Evolutionary conservation across 2,329 filamentous ascomycete genomes (phyloP).

Genomic region (Ceratocystis smalleyi): DNA sequence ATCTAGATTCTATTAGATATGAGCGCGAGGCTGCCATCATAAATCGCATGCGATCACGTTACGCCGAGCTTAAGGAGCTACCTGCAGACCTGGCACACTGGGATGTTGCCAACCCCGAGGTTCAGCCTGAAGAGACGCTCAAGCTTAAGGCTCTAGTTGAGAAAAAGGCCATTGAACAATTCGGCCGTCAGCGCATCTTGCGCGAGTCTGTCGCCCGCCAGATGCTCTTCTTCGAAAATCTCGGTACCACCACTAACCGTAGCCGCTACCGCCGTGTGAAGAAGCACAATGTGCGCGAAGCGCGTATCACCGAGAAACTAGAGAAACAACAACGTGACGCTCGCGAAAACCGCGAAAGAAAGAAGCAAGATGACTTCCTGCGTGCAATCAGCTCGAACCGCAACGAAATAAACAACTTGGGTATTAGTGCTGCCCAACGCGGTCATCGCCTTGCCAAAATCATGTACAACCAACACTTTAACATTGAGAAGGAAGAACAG

Average conservation of each 20-base stretch:
- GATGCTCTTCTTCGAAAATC: slow-evolving; percentile 89
- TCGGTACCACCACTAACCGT: slow-evolving; percentile 93
- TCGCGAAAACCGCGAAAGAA: slow-evolving; percentile 89
- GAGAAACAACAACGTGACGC: slow-evolving; percentile 98
- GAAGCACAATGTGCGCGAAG: slow-evolving; percentile 91
- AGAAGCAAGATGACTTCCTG: slow-evolving; percentile 88
- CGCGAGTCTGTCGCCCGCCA: slow-evolving; percentile 77
- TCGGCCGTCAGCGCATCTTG: slow-evolving; percentile 73
- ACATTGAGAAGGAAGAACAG: slow-evolving; percentile 98
- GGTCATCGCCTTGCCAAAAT: slow-evolving; percentile 74
- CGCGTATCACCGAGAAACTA: slow-evolving; percentile 92
- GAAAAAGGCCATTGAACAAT: slow-evolving; percentile 78
- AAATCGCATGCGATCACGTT: slow-evolving; percentile 75
- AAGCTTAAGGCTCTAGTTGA: slow-evolving; percentile 89
- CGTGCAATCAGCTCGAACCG: slow-evolving; percentile 73
- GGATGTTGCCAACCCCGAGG: slow-evolving; percentile 56
- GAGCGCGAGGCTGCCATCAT: slow-evolving; percentile 80
- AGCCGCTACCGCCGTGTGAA: slow-evolving; percentile 84
- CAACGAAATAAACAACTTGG: slow-evolving; percentile 56
- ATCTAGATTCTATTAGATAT: slow-evolving; percentile 70
- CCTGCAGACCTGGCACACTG: slow-evolving; percentile 77
- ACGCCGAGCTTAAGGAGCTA: slow-evolving; percentile 66
- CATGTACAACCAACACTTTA: slow-evolving; percentile 81
- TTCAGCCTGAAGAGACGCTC: slow-evolving; percentile 60
- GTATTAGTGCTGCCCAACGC: slow-evolving; percentile 53